Evolutionary conservation across 2,329 filamentous ascomycete species (phyloP).

Genomic region (Sporothrix curviconia): DNA sequence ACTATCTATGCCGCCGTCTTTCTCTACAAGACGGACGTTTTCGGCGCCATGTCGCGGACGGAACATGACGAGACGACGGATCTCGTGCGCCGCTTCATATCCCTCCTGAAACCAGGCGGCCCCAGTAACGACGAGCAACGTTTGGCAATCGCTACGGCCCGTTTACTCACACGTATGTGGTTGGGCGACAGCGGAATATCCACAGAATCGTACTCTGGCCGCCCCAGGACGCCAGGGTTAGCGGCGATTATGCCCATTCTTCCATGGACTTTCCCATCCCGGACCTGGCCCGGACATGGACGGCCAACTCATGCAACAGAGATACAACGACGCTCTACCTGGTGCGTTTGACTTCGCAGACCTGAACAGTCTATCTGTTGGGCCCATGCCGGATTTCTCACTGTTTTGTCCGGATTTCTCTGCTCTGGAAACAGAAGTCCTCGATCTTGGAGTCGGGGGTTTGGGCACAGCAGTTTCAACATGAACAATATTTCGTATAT

Average conservation of each 20-base stretch:
- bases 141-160: neutral
- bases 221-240: neutral
- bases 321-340: neutral
- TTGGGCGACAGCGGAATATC: neutral
- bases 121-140: neutral
- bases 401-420: neutral
- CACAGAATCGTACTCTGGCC: neutral
- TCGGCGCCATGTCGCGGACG: neutral
- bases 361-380: neutral
- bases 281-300: neutral
- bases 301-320: neutral
- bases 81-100: neutral
- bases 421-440: neutral
- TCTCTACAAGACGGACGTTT: neutral
- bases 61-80: neutral
- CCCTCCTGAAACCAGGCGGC: neutral
- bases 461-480: neutral
- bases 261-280: neutral
- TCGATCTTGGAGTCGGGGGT: neutral
- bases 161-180: neutral
- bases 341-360: neutral
- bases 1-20: conserved; percentile 3
- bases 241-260: neutral
- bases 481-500: neutral
- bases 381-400: neutral